Evolutionary conservation across 2,329 filamentous ascomycete genomes (phyloP), one percentile per base, ranked within the genome.

Genomic region (Xylariaceae sp.): DNA sequence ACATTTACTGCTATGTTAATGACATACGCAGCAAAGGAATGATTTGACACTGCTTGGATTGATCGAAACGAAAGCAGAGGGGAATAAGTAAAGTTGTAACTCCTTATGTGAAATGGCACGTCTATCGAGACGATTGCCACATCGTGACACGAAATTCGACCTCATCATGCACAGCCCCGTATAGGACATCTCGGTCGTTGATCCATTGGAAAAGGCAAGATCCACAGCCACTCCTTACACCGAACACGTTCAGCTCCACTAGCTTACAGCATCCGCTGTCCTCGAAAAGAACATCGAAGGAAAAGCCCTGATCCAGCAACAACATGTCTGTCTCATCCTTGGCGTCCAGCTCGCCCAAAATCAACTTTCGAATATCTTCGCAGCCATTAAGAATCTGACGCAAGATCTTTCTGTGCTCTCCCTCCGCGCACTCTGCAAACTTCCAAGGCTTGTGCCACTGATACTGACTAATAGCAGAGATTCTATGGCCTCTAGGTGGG

Each of bases 191-290:
- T 28, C 22, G n/a, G 22, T 28, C 7, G 7, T 28, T 28, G 22
- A 73, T 57, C 74, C 74, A 78, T 12, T 77, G 69, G 53, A 75
- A 79, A 19, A 78, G 59, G 56, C 72, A 77, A 19, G 70, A 72
- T 6, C 75, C 73, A 61, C 73, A 76, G 3, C 67, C 69, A 18
- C 71, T 74, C 55, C 71, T 65, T 1, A 67, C 69, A 0, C 75
- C 75, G 58, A 77, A 78, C 1, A 67, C 68, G 48, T 77, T 77
- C 36, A 77, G 60, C 58, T 78, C 72, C 13, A 78, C 22, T 28
- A 77, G 58, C 60, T 68, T 56, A 36, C 58, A 47, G 0, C 56
- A 53, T 1, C 56, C 50, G 0, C 46, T 48, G 2, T 60, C 56
- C 36, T 71, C 63, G 22, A 28, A 28, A 28, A 28, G 22, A 14